Base-by-base conservation (phyloP, 371 early-diverging fungal species). In the Cokeromyces recurvatus region DNA sequence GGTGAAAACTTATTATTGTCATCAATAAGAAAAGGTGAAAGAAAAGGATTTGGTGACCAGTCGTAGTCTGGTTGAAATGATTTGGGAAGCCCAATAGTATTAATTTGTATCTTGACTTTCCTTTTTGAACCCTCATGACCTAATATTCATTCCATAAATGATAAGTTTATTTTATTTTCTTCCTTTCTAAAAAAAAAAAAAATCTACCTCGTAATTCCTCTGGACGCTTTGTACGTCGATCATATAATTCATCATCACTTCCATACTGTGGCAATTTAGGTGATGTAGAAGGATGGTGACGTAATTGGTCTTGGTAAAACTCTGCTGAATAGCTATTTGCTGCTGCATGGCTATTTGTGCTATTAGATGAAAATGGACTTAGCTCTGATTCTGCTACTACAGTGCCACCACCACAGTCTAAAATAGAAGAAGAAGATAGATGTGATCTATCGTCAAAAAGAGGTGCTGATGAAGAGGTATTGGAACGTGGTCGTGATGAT, bases 301-400 rank as follows among this genome's bases (percentile, higher is more conserved):
- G 61, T 32, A 51, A 24, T 21, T 44, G 52, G 31, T 39, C 37
- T 38, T 53, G 48, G 35, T 43, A 39, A 34, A 41, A 32, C n/a
- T 49, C 49, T 10, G 10, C 25, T 9, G 7, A 29, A 32, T 32
- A n/a, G n/a, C n/a, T n/a, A n/a, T n/a, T n/a, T n/a, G n/a, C n/a
- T n/a, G n/a, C n/a, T n/a, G n/a, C n/a, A 11, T 8, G 10, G 36
- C 76, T 25, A 79, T 76, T 1, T 76, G 71, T 57, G 74, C 65
- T 34, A 67, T 76, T 1, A n/a, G n/a, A n/a, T n/a, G 70, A 72
- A 51, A 78, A 86, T 3, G 84, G 80, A 37, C 82, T 82, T 14
- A 86, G 29, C 21, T 74, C 64, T n/a, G 57, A 49, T 45, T 66
- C 71, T 2, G 64, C 54, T 3, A 66, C 47, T 1, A 68, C 57